Evolutionary conservation across 2,329 filamentous ascomycete genomes (phyloP).

Genomic region (Sphaerulina vaccinii): DNA sequence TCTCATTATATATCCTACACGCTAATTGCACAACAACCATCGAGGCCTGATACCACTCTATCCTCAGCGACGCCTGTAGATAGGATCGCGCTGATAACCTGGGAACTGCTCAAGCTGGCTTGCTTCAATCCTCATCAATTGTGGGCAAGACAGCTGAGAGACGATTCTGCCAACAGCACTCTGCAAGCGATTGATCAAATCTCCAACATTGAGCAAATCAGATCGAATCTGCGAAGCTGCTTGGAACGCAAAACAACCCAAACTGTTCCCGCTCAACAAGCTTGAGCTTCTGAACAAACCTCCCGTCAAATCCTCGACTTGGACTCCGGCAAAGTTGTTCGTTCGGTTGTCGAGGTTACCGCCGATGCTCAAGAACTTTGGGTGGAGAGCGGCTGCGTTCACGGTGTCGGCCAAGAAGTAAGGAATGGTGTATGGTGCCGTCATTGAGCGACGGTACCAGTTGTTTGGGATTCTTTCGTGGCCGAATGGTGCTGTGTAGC

Average conservation of each 20-base stretch:
- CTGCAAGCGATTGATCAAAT: constrained; percentile 15
- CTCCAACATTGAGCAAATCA: constrained; percentile 24
- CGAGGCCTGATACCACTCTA: too few species aligned
- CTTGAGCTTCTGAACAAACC: constrained; percentile 43
- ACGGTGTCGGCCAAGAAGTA: constrained; percentile 31
- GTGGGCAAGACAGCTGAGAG: constrained; percentile 30
- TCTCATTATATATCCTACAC: too few species aligned
- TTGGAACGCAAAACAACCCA: constrained; percentile 40
- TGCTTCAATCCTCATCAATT: constrained; percentile 30
- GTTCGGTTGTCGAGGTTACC: constrained; percentile 39
- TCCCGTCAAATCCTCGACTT: constrained; percentile 39
- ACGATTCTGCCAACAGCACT: constrained; percentile 19
- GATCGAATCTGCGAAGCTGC: constrained; percentile 38
- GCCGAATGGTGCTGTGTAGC: constrained; percentile 24
- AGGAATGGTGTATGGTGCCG: constrained; percentile 36
- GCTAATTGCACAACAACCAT: too few species aligned
- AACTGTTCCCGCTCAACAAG: constrained; percentile 37
- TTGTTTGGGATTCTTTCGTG: constrained; percentile 30
- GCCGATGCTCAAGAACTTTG: constrained; percentile 37
- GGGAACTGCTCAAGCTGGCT: constrained; percentile 31
- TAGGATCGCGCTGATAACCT: constrained; percentile 25
- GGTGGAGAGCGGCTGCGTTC: constrained; percentile 29
- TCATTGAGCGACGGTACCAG: constrained; percentile 33
- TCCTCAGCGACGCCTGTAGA: too few species aligned
- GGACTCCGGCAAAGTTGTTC: constrained; percentile 39